Evolutionary conservation across 2,329 filamentous ascomycete genomes (phyloP).

Genomic region (Volutella citrinella): DNA sequence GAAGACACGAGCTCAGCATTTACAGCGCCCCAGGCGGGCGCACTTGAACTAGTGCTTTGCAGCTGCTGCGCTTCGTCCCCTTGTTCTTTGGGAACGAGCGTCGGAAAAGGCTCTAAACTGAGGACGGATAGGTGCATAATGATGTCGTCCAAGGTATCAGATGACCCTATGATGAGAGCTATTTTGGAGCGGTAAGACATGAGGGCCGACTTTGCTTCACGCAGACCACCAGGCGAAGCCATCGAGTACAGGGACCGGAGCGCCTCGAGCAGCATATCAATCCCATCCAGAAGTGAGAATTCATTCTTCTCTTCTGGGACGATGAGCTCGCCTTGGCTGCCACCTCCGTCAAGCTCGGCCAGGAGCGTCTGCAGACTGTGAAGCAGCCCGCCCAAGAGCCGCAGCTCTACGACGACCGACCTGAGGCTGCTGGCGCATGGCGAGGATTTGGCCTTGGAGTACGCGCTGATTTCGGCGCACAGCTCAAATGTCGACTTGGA

Average conservation of each 20-base stretch:
- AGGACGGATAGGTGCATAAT: constrained; percentile 18
- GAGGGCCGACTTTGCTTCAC: constrained; percentile 16
- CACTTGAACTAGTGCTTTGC: too few species aligned
- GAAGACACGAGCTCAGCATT: constrained; percentile 14
- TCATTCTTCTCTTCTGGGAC: constrained; percentile 9
- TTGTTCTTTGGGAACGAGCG: constrained; percentile 1
- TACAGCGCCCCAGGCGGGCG: too few species aligned
- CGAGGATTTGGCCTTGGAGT: constrained; percentile 7
- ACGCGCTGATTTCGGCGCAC: constrained; percentile 12
- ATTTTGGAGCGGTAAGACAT: constrained; percentile 20
- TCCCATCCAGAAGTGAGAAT: constrained; percentile 18
- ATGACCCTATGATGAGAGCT: constrained; percentile 21
- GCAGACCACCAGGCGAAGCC: constrained; percentile 17
- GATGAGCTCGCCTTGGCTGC: neutral
- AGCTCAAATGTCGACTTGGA: constrained; percentile 15
- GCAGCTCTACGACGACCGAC: constrained; percentile 15
- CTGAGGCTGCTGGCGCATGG: constrained; percentile 13
- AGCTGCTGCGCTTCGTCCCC: too few species aligned
- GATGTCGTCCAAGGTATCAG: constrained; percentile 22
- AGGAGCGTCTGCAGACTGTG: constrained; percentile 22
- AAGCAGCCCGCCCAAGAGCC: constrained; percentile 20
- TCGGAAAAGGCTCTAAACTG: constrained; percentile 13
- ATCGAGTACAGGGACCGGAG: constrained; percentile 11
- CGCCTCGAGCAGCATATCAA: constrained; percentile 16
- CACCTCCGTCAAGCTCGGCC: constrained; percentile 12